Conservation (phyloP, 140 eudicot genomes). For the Stevia rebaudiana region DNA sequence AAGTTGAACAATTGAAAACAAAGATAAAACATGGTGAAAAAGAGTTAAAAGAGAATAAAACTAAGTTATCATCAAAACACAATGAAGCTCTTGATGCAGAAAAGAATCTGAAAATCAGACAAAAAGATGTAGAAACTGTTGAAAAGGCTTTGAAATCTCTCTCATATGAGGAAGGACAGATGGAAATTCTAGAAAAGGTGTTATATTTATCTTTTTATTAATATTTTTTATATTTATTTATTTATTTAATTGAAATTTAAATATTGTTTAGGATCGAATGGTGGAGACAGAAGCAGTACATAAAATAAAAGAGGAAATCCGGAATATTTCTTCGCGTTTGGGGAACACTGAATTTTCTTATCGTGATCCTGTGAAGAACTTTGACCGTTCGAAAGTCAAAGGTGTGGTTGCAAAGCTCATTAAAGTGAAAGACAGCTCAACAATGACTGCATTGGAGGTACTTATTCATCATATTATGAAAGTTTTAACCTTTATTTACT, state of each 20-base stretch:
- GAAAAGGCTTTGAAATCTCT: conserved; percentile 56
- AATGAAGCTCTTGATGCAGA: conserved; percentile 75
- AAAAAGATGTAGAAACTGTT: conserved; percentile 69
- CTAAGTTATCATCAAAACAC: conserved; percentile 52
- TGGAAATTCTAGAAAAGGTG: conserved; percentile 79
- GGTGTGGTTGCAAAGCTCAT: conserved; percentile 98
- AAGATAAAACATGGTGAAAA: conserved; percentile 70
- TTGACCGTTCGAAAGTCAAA: conserved; percentile 84
- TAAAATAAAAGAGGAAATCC: conserved; percentile 67
- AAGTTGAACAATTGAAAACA: conserved; percentile 78
- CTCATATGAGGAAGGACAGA: conserved; percentile 57
- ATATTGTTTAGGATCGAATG: conserved; percentile 50
- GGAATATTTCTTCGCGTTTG: conserved; percentile 57
- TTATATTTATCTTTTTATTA: conserved; percentile 9
- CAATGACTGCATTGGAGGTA: conserved; percentile 94
- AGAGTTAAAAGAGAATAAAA: conserved; percentile 66
- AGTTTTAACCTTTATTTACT: not conserved
- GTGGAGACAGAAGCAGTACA: conserved; percentile 56
- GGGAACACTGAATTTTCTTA: conserved; percentile 80
- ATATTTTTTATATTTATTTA: conserved; percentile 8
- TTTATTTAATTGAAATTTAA: not conserved
- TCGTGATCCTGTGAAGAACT: conserved; percentile 78
- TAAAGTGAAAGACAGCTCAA: conserved; percentile 78
- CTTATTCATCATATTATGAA: conserved; percentile 10
- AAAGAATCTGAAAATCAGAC: conserved; percentile 60